Conservation (phyloP, 2,329 filamentous ascomycete genomes). For the Colletotrichum cordylinicola region DNA sequence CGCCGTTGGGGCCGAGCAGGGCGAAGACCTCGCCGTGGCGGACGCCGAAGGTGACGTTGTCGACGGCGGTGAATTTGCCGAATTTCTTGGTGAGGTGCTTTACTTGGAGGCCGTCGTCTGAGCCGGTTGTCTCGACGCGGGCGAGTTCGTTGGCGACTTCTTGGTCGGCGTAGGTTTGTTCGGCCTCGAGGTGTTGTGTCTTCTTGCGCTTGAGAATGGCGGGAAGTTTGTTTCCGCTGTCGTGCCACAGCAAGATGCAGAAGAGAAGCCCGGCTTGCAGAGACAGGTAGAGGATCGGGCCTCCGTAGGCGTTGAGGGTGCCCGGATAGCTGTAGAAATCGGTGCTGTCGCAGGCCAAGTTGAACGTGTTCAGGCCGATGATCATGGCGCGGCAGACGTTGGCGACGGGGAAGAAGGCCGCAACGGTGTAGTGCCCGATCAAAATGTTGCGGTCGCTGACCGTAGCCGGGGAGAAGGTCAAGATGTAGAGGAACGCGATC, state of each 20-base stretch:
- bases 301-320: constrained; percentile 76
- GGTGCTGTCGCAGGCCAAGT: constrained; percentile 74
- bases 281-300: constrained; percentile 82
- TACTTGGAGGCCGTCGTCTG: constrained; percentile 73
- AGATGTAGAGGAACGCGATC: constrained; percentile 66
- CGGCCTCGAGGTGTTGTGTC: constrained; percentile 47
- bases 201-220: neutral
- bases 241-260: constrained; percentile 76
- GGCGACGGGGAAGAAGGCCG: constrained; percentile 75
- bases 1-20: constrained; percentile 87
- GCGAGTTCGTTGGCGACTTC: constrained; percentile 70
- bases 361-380: constrained; percentile 82
- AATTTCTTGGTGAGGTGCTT: constrained; percentile 83
- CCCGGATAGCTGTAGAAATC: constrained; percentile 71
- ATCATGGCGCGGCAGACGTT: constrained; percentile 78
- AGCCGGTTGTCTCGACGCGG: constrained; percentile 54
- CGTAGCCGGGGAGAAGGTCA: constrained; percentile 57
- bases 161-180: constrained; percentile 46
- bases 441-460: constrained; percentile 66
- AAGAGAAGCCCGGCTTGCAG: constrained; percentile 77
- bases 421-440: constrained; percentile 79
- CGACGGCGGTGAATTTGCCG: constrained; percentile 77
- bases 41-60: constrained; percentile 86
- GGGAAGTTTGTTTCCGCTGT: constrained; percentile 65
- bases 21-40: constrained; percentile 84